Percentiles rank a stretch among this genome's conserved stretches.
Conservation (phyloP, 192 early-diverging fungal genomes). For the Rhizoclosmatium sp. region DNA sequence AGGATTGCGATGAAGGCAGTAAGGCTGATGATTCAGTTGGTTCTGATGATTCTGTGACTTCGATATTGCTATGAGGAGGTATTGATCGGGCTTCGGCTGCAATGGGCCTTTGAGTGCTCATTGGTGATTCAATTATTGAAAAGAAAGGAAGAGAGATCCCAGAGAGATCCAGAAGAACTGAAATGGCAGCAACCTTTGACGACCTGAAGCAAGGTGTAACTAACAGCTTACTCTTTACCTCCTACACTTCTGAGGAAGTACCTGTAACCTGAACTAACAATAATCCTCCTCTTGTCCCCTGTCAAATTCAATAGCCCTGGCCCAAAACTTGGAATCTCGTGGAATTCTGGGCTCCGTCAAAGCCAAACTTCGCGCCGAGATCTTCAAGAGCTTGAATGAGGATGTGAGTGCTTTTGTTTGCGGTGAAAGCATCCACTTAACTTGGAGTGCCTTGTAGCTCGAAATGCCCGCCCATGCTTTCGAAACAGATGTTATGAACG, state of each 20-base stretch:
- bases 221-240: not conserved
- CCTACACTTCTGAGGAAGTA: not conserved
- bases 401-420: conserved; percentile 10
- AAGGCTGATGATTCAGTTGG: too few species aligned
- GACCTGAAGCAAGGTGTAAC: conserved; percentile 31
- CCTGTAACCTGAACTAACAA: not conserved
- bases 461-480: conserved; percentile 18
- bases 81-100: too few species aligned
- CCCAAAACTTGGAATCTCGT: conserved; percentile 38
- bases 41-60: too few species aligned
- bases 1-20: too few species aligned
- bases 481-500: conserved; percentile 54
- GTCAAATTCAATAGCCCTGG: conserved; percentile 36
- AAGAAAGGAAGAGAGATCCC: too few species aligned
- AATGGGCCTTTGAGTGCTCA: too few species aligned
- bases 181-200: conserved; percentile 31
- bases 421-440: not conserved
- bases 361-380: conserved; percentile 48
- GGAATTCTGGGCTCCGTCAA: conserved; percentile 46
- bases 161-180: not conserved
- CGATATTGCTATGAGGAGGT: too few species aligned
- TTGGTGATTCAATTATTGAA: too few species aligned
- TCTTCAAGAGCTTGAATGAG: conserved; percentile 50
- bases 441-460: not conserved
- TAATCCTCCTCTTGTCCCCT: too few species aligned